Conservation (phyloP, 495 filamentous ascomycete species). For the Staphylotrichum tortipilum region DNA sequence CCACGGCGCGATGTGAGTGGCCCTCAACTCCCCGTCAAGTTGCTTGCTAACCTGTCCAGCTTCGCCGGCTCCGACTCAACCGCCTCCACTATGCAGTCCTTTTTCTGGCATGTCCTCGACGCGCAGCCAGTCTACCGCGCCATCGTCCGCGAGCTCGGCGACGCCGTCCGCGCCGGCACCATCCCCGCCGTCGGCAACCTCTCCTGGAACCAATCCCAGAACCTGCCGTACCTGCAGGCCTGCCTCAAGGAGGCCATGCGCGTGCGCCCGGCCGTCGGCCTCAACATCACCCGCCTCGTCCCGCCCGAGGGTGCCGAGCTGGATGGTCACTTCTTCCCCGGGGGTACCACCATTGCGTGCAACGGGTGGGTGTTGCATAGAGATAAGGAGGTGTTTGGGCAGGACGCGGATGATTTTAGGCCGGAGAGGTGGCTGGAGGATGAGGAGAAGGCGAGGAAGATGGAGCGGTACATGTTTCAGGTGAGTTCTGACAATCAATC, state of each 20-base stretch:
- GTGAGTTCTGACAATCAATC: slow-evolving; percentile 16
- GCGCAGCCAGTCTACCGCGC: slow-evolving; percentile 33
- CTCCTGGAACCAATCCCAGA: slow-evolving; percentile 37
- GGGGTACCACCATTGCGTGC: slow-evolving; percentile 40
- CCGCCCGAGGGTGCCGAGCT: slow-evolving; percentile 46
- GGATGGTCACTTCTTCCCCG: slow-evolving; percentile 46
- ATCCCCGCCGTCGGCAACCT: slow-evolving; percentile 37
- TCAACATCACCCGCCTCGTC: slow-evolving; percentile 45
- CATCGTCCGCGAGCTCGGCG: slow-evolving; percentile 39
- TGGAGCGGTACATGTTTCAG: slow-evolving; percentile 46
- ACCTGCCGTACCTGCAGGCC: slow-evolving; percentile 52
- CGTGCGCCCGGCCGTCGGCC: slow-evolving; percentile 52
- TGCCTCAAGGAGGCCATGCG: slow-evolving; percentile 61
- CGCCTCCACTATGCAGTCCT: slow-evolving; percentile 48
- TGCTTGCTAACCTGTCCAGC: slow-evolving; percentile 18
- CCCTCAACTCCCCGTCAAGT: neutral
- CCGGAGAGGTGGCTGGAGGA: slow-evolving; percentile 61
- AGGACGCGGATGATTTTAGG: slow-evolving; percentile 52
- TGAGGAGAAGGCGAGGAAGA: slow-evolving; percentile 33
- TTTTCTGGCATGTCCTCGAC: slow-evolving; percentile 46
- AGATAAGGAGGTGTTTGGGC: slow-evolving; percentile 48
- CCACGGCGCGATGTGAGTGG: slow-evolving; percentile 43
- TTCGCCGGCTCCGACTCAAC: slow-evolving; percentile 58
- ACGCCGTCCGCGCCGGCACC: slow-evolving; percentile 27
- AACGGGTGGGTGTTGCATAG: slow-evolving; percentile 49